Base-by-base conservation (phyloP, 225 moss, liverwort and hornwort species). In the Neckera pumila region DNA sequence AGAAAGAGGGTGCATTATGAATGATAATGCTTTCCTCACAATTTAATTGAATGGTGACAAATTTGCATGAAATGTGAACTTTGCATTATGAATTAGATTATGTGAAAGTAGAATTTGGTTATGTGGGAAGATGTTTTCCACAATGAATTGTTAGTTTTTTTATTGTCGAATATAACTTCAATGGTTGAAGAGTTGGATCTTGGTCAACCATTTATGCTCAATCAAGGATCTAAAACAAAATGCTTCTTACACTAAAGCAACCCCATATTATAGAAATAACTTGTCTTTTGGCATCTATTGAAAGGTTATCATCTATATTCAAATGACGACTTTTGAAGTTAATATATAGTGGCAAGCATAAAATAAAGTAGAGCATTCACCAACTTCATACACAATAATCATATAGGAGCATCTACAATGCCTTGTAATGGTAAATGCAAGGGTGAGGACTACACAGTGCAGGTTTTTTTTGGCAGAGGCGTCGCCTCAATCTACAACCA, bases 51-150 rank as follows among this genome's bases (percentile, higher is more conserved):
- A 75, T 22, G 6, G 36, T 10, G 9, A 76, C 14, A 76, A 54
- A 76, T 5, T 22, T 77, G 23, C 36, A 9, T 57, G 10, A 57
- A 57, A 57, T 21, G 19, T 9, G 4, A 21, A 57, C 57, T 57
- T 57, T 21, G 21, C 57, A 57, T 20, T 57, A 9, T 57, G 7
- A 2, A 57, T 76, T 22, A 53, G 14, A 5, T 34, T 53, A 53
- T 23, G 0, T 6, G 0, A 54, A 76, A 53, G 14, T 36, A 22
- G 5, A 53, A 6, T 6, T 0, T 53, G 0, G 3, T 36, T 14
- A 9, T 9, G 3, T 5, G 2, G 3, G 22, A 47, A 33, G 12
- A 31, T 45, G 2, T 12, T 20, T 75, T 2, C 49, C 0, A 49
- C 2, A 33, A 8, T 75, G 20, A 31, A 0, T 33, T 49, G 7